Percentiles rank a stretch among this genome's conserved stretches.
These are phyloP conservation scores for Cladophialophora carrionii DNA, from an alignment of 2,329 filamentous ascomycete species.

Conservation along the genomic window DNA sequence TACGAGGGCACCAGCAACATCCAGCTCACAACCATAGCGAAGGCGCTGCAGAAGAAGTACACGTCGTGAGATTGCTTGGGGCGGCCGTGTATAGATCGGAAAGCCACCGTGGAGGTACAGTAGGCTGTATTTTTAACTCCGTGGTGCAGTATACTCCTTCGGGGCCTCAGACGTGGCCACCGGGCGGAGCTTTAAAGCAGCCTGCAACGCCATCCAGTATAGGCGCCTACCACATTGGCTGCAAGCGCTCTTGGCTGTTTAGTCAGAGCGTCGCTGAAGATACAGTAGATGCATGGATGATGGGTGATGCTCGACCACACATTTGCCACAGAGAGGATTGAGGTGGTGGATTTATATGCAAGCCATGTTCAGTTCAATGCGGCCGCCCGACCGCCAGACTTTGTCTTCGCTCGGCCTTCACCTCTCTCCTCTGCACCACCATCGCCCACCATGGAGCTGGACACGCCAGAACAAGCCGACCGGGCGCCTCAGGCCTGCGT, in stretches of 20 bases:
- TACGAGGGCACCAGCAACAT: constrained; percentile 82
- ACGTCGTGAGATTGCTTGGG: constrained; percentile 51
- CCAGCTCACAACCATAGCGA: constrained; percentile 71
- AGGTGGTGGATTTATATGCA: background rate
- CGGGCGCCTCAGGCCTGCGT: constrained; percentile 49
- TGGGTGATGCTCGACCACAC: background rate
- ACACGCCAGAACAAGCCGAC: constrained; percentile 16
- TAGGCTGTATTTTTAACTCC: constrained; percentile 7
- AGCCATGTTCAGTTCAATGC: background rate
- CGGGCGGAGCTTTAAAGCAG: background rate
- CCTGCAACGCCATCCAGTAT: background rate
- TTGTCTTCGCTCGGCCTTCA: background rate
- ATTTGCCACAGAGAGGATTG: background rate
- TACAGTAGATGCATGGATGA: background rate
- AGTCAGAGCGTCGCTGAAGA: background rate
- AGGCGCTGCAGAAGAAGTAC: constrained; percentile 70
- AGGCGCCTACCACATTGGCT: background rate
- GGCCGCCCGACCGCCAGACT: constrained; percentile 15
- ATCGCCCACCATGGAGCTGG: constrained; percentile 23
- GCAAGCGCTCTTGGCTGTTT: constrained; percentile 2
- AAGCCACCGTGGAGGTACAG: background rate
- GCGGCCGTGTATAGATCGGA: constrained; percentile 7
- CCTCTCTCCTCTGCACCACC: background rate
- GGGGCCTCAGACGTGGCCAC: too few relatives aligned
- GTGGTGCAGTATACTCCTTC: background rate